Evolutionary conservation across 805 yeast genomes (phyloP).

Genomic region (Candida cerambycidarum): DNA sequence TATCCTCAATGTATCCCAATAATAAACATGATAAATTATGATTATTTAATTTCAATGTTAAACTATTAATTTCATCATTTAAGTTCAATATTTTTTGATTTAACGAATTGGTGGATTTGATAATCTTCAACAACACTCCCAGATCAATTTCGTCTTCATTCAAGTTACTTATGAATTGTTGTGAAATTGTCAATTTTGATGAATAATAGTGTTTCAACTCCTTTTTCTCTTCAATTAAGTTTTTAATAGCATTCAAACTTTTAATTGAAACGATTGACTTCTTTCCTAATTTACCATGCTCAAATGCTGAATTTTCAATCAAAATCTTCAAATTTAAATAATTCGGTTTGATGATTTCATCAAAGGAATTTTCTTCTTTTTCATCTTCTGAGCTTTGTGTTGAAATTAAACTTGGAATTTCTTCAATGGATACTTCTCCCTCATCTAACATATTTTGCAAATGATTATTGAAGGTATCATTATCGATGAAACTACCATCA

Average conservation of each 20-base stretch:
- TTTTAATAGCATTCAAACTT: conserved; percentile 28
- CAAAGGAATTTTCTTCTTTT: conserved; percentile 1
- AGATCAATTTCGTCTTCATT: conserved; percentile 27
- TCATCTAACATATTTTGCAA: conserved; percentile 31
- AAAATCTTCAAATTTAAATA: conserved; percentile 42
- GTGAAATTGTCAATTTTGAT: conserved; percentile 30
- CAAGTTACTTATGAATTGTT: conserved; percentile 32
- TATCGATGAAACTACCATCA: conserved; percentile 12
- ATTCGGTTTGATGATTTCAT: conserved; percentile 20
- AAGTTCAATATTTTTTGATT: conserved; percentile 29
- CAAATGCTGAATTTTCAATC: conserved; percentile 46
- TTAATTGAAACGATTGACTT: conserved; percentile 33
- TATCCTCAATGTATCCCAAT: conserved; percentile 49
- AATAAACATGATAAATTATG: conserved; percentile 47
- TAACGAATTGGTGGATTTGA: conserved; percentile 31
- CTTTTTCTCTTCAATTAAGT: conserved; percentile 26
- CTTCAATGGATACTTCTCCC: conserved; percentile 23
- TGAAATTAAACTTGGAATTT: conserved; percentile 19
- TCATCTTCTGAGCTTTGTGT: conserved; percentile 23
- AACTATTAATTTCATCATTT: conserved; percentile 28
- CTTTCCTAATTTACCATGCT: conserved; percentile 33
- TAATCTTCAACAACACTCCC: conserved; percentile 27
- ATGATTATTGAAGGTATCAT: conserved; percentile 29
- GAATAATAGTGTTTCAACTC: conserved; percentile 32
- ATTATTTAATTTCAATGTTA: conserved; percentile 29